Percentiles rank a stretch among this genome's conserved stretches.
Conservation (phyloP, 805 yeast species). For the Saccharomycopsis sp. region DNA sequence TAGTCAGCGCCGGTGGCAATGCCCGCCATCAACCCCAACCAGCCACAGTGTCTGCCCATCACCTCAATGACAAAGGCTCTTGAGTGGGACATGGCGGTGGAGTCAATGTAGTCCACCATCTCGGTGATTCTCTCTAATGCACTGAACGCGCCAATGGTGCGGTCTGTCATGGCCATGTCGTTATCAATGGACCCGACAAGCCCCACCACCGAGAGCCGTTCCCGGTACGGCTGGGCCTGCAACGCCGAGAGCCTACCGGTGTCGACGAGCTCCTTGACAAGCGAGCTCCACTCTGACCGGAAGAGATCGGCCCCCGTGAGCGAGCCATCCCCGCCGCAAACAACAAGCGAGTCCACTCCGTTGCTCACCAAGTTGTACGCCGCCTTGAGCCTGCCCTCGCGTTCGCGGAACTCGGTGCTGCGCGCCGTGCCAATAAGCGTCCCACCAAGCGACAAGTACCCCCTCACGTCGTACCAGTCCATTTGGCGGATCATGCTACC, state of each 20-base stretch:
- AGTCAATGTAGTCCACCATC: slow-evolving; percentile 92
- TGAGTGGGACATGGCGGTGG: slow-evolving; percentile 94
- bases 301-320: slow-evolving; percentile 95
- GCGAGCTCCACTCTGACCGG: slow-evolving; percentile 89
- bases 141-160: slow-evolving; percentile 94
- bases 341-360: slow-evolving; percentile 92
- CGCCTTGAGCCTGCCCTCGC: slow-evolving; percentile 74
- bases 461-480: slow-evolving; percentile 93
- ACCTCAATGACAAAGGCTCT: slow-evolving; percentile 97
- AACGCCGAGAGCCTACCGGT: slow-evolving; percentile 48
- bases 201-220: slow-evolving; percentile 72
- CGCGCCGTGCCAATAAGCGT: slow-evolving; percentile 96
- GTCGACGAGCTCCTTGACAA: slow-evolving; percentile 60
- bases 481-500: slow-evolving; percentile 67
- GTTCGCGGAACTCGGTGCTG: slow-evolving; percentile 74
- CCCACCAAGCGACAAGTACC: slow-evolving; percentile 89
- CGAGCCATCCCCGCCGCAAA: slow-evolving; percentile 98
- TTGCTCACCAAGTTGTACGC: slow-evolving; percentile 75
- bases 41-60: slow-evolving; percentile 99
- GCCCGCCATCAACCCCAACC: slow-evolving; percentile 97
- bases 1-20: slow-evolving; percentile 94
- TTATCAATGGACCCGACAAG: slow-evolving; percentile 95
- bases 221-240: slow-evolving; percentile 37
- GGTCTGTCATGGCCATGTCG: slow-evolving; percentile 95
- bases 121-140: slow-evolving; percentile 89